Conservation (phyloP, 164 flowering plant species). For the Chimonanthus praecox region DNA sequence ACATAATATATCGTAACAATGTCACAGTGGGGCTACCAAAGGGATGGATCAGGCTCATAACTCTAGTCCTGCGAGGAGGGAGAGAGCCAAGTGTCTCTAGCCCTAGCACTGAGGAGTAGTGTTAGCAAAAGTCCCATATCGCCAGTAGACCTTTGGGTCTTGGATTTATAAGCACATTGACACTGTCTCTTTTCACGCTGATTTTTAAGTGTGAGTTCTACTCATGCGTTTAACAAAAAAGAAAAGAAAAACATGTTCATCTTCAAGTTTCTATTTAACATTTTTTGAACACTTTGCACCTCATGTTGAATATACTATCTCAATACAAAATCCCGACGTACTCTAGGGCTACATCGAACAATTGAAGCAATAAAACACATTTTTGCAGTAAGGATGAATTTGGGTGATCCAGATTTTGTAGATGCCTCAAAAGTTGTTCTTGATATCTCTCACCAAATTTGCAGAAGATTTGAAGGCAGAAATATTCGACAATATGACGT, state of each 20-base stretch:
- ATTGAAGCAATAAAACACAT: constrained; percentile 61
- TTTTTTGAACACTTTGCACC: not conserved
- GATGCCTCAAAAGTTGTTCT: constrained; percentile 29
- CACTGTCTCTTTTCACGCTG: no score
- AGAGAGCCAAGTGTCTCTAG: no score
- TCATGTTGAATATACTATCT: constrained; percentile 54
- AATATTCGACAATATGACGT: constrained; percentile 51
- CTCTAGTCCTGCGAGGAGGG: no score
- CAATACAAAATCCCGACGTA: constrained; percentile 27
- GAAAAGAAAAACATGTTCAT: not conserved
- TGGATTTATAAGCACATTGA: no score
- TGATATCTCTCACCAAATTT: constrained; percentile 54
- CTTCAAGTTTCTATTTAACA: constrained; percentile 1
- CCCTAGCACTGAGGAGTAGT: no score
- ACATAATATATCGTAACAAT: no score
- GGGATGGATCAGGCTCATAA: no score
- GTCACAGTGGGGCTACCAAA: no score
- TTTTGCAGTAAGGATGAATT: constrained; percentile 52
- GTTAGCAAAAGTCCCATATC: no score
- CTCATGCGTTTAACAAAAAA: no score
- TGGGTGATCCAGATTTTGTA: constrained; percentile 68
- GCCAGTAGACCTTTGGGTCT: no score
- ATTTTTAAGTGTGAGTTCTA: no score
- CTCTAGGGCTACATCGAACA: constrained; percentile 44
- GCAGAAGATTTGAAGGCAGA: constrained; percentile 39